These are phyloP conservation scores for Insectozyma bohioensis DNA, from an alignment of 1,139 yeast species.

Conservation along the genomic window DNA sequence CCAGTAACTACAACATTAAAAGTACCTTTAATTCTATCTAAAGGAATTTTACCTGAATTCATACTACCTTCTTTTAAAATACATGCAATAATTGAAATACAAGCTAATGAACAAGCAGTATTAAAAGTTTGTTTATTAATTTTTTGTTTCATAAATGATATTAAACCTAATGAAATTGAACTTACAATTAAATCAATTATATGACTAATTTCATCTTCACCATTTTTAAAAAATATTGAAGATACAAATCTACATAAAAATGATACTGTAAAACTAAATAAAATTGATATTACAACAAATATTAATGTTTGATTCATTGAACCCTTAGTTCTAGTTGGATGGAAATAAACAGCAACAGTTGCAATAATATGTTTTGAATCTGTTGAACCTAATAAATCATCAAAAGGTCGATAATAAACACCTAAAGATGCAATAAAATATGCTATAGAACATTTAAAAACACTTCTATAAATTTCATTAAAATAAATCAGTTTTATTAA, in stretches of 20 bases:
- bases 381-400: constrained; percentile 57
- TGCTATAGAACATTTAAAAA: constrained; percentile 68
- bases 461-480: constrained; percentile 26
- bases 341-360: constrained; percentile 82
- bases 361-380: constrained; percentile 83
- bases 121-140: constrained; percentile 70
- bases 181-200: constrained; percentile 55
- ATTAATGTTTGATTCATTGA: constrained; percentile 74
- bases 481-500: constrained; percentile 12
- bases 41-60: constrained; percentile 61
- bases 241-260: constrained; percentile 55
- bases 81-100: constrained; percentile 69
- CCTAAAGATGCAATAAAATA: constrained; percentile 72
- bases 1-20: constrained; percentile 65
- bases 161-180: constrained; percentile 58
- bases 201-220: constrained; percentile 53
- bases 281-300: constrained; percentile 57
- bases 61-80: constrained; percentile 76
- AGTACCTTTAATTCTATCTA: constrained; percentile 54
- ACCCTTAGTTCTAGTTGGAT: constrained; percentile 77
- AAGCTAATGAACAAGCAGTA: constrained; percentile 78
- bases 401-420: constrained; percentile 64
- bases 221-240: constrained; percentile 44
- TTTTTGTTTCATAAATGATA: constrained; percentile 69
- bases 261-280: constrained; percentile 58